These are phyloP conservation scores for Solanum stenotomum DNA, from an alignment of 257 asterid genomes.

Conservation along the genomic window DNA sequence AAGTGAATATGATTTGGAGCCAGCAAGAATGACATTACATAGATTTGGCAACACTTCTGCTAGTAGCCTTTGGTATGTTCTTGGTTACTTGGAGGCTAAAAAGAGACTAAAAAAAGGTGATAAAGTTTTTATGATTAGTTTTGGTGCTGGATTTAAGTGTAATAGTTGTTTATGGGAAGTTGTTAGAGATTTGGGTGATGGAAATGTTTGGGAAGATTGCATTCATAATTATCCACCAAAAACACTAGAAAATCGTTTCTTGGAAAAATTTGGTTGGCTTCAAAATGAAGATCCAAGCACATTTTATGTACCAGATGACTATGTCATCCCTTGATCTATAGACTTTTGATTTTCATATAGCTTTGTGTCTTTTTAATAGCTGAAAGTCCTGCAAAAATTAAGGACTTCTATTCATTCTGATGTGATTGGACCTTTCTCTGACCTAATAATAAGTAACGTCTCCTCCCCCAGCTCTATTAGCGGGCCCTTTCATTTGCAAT, in stretches of 20 bases:
- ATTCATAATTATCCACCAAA: slow-evolving; percentile 44
- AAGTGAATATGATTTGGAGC: slow-evolving; percentile 67
- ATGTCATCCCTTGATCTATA: too few species aligned
- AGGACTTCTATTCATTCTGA: too few species aligned
- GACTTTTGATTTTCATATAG: too few species aligned
- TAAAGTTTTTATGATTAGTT: slow-evolving; percentile 66
- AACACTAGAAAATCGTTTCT: slow-evolving; percentile 52
- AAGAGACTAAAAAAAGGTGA: slow-evolving; percentile 65
- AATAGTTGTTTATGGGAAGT: slow-evolving; percentile 88
- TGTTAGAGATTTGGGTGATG: slow-evolving; percentile 47
- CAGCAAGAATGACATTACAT: slow-evolving; percentile 85
- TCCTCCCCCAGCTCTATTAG: too few species aligned
- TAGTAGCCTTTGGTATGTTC: slow-evolving; percentile 80
- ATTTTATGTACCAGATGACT: slow-evolving; percentile 40
- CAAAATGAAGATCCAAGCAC: slow-evolving; percentile 52
- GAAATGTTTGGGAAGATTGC: slow-evolving; percentile 53
- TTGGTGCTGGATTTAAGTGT: slow-evolving; percentile 93
- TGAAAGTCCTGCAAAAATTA: too few species aligned
- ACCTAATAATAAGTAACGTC: too few species aligned
- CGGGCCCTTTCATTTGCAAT: too few species aligned
- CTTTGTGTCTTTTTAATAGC: too few species aligned
- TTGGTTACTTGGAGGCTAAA: slow-evolving; percentile 85
- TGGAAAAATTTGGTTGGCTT: slow-evolving; percentile 73
- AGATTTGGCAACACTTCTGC: slow-evolving; percentile 93
- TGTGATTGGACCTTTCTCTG: too few species aligned